Evolutionary conservation across 306 rosid genomes (phyloP).

Genomic region (Malus domestica): DNA sequence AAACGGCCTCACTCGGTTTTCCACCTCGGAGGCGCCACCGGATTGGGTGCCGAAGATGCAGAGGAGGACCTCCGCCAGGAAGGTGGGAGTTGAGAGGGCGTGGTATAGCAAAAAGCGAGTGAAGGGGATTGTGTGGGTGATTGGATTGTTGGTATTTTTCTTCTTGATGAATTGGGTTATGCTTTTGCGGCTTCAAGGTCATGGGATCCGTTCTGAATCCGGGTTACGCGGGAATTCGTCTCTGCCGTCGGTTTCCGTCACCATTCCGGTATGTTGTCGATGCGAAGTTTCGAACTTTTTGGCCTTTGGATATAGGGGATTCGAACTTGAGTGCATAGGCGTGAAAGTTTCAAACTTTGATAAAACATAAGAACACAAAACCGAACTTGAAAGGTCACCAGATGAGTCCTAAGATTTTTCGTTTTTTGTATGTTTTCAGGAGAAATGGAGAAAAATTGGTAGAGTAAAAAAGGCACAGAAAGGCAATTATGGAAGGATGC

Average conservation of each 20-base stretch:
- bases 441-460: constrained; percentile 39
- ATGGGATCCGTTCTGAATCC: constrained; percentile 16
- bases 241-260: constrained; percentile 15
- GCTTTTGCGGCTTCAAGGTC: constrained; percentile 55
- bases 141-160: constrained; percentile 42
- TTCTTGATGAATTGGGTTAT: constrained; percentile 63
- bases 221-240: constrained; percentile 26
- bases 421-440: constrained; percentile 38
- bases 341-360: background rate
- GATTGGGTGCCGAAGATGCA: constrained; percentile 12
- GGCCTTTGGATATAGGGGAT: background rate
- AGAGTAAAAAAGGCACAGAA: constrained; percentile 42
- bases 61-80: constrained; percentile 23
- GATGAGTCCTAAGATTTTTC: constrained; percentile 8
- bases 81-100: constrained; percentile 14
- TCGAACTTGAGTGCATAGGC: background rate
- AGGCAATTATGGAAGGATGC: constrained; percentile 62
- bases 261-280: constrained; percentile 31
- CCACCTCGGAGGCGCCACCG: constrained; percentile 29
- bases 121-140: constrained; percentile 43
- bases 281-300: background rate
- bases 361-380: background rate
- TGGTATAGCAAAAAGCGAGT: constrained; percentile 57
- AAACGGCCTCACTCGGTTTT: constrained; percentile 49
- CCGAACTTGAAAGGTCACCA: background rate